Evolutionary conservation across 2,329 filamentous ascomycete species (phyloP), one percentile per base, ranked within the genome.

Genomic region (Boeremia lycopersici): DNA sequence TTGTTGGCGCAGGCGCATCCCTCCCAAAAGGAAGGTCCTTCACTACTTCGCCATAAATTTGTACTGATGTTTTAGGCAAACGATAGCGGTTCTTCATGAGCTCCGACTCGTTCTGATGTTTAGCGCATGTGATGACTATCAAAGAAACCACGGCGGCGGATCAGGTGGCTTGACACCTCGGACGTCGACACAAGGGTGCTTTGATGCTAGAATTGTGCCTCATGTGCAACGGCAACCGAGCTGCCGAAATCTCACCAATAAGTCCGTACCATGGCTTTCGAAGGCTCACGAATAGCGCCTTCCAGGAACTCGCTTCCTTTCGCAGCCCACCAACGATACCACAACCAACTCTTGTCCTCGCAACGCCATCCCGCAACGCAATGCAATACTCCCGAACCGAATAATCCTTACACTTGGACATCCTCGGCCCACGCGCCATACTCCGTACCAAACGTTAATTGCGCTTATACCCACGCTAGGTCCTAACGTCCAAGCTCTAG

Each of bases 361-460:
- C 31, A 43, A 38, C 29, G 17, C 42, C n/a, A 33, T 28, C 15
- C 8, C 42, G 30, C 42, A 30, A 43, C 17, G 33, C 26, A 39
- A 34, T 38, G 13, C 28, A 28, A 25, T 29, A 35, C 2, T 36
- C 19, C 30, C 25, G 23, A 31, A 28, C 19, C 15, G 19, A 26
- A 12, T 26, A 43, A 39, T 33, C 10, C 38, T 48, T 40, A 48
- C 38, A 57, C 26, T 30, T 36, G 25, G 33, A 57, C 45, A 8
- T 41, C 46, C 31, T 48, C 40, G 53, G 55, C 55, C 60, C 59
- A 61, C 26, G 35, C 49, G 47, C 61, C 53, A 40, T 35, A 44
- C 33, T 39, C 45, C 44, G 51, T 48, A 64, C 57, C 38, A 52
- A 63, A 56, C 49, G 58, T 26, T 46, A 43, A 50, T 56, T 53